These are phyloP conservation scores for Ustilago vetiveriae DNA, from an alignment of 1,284 basidiomycete species.

Conservation along the genomic window DNA sequence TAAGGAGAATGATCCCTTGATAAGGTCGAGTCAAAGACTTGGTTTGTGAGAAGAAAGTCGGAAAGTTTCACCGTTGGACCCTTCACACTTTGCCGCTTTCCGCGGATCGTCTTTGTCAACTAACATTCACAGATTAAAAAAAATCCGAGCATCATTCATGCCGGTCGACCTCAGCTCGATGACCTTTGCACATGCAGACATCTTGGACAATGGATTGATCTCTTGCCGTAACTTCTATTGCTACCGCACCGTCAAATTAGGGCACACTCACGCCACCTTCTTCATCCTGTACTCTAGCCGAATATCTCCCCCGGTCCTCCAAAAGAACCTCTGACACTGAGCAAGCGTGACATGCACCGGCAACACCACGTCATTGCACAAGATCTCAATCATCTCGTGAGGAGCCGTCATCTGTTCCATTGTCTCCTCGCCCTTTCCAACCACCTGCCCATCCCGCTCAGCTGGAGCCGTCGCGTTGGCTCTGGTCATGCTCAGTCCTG, in stretches of 20 bases:
- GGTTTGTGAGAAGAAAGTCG: no score
- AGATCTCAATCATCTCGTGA: slow-evolving; percentile 84
- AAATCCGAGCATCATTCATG: no score
- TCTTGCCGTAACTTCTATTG: no score
- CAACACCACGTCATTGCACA: slow-evolving; percentile 83
- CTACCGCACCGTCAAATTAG: neutral
- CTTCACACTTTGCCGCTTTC: no score
- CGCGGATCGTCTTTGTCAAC: no score
- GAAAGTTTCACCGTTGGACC: no score
- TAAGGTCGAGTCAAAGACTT: no score
- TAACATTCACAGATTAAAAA: no score
- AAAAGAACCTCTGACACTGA: slow-evolving; percentile 54
- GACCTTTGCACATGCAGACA: no score
- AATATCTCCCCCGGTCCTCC: slow-evolving; percentile 39
- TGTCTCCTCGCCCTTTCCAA: neutral
- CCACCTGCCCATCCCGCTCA: neutral
- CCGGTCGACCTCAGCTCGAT: no score
- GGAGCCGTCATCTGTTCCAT: slow-evolving; percentile 64
- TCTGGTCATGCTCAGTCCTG: slow-evolving; percentile 35
- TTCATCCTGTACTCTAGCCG: slow-evolving; percentile 51
- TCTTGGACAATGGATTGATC: no score
- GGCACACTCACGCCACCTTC: slow-evolving; percentile 11
- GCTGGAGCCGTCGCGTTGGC: slow-evolving; percentile 4
- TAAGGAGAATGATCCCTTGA: no score
- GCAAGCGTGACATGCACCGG: slow-evolving; percentile 87